Evolutionary conservation across 176 grass and related monocot genomes (phyloP).

Genomic region (Oryza nivara): DNA sequence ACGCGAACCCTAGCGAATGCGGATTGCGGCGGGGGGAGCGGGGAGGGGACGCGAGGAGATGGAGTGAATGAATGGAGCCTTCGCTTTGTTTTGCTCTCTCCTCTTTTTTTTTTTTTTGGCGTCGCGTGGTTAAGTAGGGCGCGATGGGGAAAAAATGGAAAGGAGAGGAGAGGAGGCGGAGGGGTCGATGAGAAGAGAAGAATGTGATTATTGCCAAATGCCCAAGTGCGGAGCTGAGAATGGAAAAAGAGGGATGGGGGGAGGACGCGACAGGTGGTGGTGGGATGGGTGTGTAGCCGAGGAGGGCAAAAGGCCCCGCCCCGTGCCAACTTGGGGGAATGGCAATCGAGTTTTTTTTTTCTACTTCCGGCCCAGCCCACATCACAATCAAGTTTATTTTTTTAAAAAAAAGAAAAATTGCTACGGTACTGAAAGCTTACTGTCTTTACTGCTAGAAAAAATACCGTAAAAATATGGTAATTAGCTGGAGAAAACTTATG

Average conservation of each 20-base stretch:
- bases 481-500: too few species aligned
- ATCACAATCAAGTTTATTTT: too few species aligned
- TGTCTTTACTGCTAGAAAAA: too few species aligned
- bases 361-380: too few species aligned
- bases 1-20: slow-evolving; percentile 37
- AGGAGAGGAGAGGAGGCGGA: slow-evolving; percentile 9
- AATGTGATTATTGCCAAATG: too few species aligned
- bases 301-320: slow-evolving; percentile 15
- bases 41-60: not conserved
- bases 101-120: too few species aligned
- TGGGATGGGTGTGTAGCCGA: slow-evolving; percentile 20
- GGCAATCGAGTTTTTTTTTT: too few species aligned
- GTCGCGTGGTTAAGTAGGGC: slow-evolving; percentile 25
- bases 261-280: slow-evolving; percentile 37
- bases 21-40: not conserved
- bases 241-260: not conserved
- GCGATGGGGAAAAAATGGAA: not conserved
- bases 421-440: too few species aligned
- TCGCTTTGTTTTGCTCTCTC: too few species aligned
- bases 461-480: too few species aligned
- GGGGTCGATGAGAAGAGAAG: not conserved
- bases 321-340: too few species aligned
- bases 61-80: not conserved
- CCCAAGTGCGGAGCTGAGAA: not conserved
- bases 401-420: too few species aligned